phyloP scores from a whole-genome alignment of 495 filamentous ascomycete genomes.

The Lasiosphaeria hispida region DNA sequence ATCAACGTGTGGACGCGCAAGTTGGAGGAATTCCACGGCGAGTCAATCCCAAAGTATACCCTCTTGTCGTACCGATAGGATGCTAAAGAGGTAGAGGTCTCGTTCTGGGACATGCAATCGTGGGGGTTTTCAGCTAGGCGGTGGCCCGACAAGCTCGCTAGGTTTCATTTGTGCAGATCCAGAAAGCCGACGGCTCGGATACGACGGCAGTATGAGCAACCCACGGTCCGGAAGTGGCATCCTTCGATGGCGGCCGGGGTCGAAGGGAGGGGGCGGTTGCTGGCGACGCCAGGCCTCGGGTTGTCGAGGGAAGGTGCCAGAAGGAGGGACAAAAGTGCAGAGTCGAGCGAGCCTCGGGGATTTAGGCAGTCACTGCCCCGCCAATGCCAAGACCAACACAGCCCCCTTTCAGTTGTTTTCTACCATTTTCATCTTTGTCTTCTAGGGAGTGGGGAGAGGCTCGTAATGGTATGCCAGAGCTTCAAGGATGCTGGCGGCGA shows the following conservation, averaged over 20 bases:
- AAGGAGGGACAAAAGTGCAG: background rate
- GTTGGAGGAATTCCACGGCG: too few relatives aligned
- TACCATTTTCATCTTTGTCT: background rate
- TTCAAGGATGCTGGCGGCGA: background rate
- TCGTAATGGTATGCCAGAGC: background rate
- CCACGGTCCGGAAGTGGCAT: slow-evolving; percentile 10
- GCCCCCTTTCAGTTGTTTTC: background rate
- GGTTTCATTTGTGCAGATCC: background rate
- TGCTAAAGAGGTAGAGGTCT: too few relatives aligned
- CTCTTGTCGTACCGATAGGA: too few relatives aligned
- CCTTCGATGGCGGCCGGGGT: background rate
- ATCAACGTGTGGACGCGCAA: too few relatives aligned
- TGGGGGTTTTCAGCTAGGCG: too few relatives aligned
- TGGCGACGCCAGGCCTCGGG: background rate
- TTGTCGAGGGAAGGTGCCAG: background rate
- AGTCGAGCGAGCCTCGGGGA: background rate
- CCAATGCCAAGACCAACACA: background rate
- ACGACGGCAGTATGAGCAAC: background rate
- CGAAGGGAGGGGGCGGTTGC: background rate
- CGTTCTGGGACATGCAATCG: too few relatives aligned
- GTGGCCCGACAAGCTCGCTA: too few relatives aligned
- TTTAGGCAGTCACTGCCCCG: background rate
- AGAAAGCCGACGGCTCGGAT: slow-evolving; percentile 1
- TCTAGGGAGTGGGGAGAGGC: slow-evolving; percentile 1
- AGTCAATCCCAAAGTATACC: too few relatives aligned